These are phyloP conservation scores for Diaporthe sp. DNA, from an alignment of 2,329 filamentous ascomycete genomes.

Conservation along the genomic window DNA sequence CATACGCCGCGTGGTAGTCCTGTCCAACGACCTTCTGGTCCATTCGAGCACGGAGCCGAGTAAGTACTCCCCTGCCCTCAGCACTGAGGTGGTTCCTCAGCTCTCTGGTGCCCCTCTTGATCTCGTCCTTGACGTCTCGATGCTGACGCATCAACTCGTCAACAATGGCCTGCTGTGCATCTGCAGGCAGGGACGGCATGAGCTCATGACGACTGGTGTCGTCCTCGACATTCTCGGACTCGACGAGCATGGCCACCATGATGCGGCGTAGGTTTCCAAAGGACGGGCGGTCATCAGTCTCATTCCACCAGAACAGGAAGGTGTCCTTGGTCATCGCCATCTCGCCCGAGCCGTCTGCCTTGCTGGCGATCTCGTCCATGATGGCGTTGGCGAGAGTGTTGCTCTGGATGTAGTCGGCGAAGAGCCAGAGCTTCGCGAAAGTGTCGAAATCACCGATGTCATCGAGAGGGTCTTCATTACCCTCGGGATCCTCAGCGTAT, in stretches of 20 bases:
- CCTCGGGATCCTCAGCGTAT: not conserved
- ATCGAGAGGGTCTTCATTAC: not conserved
- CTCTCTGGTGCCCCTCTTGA: not conserved
- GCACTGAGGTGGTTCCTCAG: not conserved
- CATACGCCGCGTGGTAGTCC: not conserved
- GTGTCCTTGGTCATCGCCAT: not conserved
- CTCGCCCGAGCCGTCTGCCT: not conserved
- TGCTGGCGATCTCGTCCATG: not conserved
- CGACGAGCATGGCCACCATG: not conserved
- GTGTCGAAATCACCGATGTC: not conserved
- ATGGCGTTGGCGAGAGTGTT: not conserved
- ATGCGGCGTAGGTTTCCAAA: not conserved
- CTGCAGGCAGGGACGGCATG: not conserved
- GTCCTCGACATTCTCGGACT: not conserved
- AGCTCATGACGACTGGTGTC: not conserved
- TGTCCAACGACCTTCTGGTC: not conserved
- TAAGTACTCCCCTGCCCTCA: not conserved
- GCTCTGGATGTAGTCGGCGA: not conserved
- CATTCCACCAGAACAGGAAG: not conserved
- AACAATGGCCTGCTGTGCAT: not conserved
- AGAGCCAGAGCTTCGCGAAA: not conserved
- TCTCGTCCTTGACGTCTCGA: not conserved
- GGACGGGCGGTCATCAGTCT: not conserved
- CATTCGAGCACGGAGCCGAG: not conserved
- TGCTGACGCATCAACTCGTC: not conserved